Evolutionary conservation across 192 early-diverging fungal genomes (phyloP).

Genomic region (Entomortierella beljakovae): DNA sequence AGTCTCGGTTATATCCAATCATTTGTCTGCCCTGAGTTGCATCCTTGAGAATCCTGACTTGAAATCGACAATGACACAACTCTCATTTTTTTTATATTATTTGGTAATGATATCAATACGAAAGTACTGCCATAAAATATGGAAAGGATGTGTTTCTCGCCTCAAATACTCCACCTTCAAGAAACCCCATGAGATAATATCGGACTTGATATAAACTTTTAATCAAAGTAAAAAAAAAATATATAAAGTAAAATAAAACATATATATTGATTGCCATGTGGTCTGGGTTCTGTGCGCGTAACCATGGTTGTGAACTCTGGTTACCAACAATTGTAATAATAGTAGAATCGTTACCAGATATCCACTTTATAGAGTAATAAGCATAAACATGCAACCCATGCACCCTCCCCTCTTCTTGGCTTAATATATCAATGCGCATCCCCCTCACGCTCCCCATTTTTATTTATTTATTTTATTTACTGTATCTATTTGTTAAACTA

Average conservation of each 20-base stretch:
- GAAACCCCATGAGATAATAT: too few relatives aligned
- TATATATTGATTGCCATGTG: slow-evolving; percentile 6
- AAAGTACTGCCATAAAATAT: too few relatives aligned
- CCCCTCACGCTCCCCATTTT: too few relatives aligned
- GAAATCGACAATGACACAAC: not conserved
- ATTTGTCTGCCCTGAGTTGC: slow-evolving; percentile 13
- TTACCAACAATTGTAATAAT: not conserved
- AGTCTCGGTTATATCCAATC: slow-evolving; percentile 18
- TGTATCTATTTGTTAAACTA: too few relatives aligned
- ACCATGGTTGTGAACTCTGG: not conserved
- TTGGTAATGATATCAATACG: not conserved
- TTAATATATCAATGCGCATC: too few relatives aligned
- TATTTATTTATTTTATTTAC: too few relatives aligned
- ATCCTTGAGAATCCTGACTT: not conserved
- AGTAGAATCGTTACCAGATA: not conserved
- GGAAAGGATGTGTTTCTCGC: too few relatives aligned
- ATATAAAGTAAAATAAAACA: not conserved
- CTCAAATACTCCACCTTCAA: too few relatives aligned
- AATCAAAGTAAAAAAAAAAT: too few relatives aligned
- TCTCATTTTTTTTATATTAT: not conserved
- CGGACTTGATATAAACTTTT: not conserved
- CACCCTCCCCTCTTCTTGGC: too few relatives aligned
- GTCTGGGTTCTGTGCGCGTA: not conserved
- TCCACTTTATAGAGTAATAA: too few relatives aligned
- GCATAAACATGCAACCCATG: too few relatives aligned